These are phyloP conservation scores for Bipolaris zeicola DNA, from an alignment of 2,329 filamentous ascomycete genomes.

Conservation along the genomic window DNA sequence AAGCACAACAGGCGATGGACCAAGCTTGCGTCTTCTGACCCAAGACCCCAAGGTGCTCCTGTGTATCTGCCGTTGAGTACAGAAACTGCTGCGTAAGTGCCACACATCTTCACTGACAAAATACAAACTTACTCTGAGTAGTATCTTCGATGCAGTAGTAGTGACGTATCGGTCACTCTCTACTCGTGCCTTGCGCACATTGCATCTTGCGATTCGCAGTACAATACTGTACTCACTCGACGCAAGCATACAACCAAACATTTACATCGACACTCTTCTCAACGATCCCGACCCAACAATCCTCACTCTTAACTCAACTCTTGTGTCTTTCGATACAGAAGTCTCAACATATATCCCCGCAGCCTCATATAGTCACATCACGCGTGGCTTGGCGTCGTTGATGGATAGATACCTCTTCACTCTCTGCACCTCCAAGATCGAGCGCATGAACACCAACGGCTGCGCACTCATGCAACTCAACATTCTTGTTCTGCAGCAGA, in stretches of 20 bases:
- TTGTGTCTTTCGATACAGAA: slow-evolving; percentile 88
- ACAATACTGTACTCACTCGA: slow-evolving; percentile 81
- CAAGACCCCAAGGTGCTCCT: slow-evolving; percentile 63
- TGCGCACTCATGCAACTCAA: slow-evolving; percentile 91
- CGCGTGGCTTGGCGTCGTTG: slow-evolving; percentile 74
- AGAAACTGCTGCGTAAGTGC: slow-evolving; percentile 76
- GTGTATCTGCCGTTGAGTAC: slow-evolving; percentile 87
- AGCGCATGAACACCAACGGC: slow-evolving; percentile 83
- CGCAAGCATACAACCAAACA: slow-evolving; percentile 53
- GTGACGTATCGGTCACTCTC: slow-evolving; percentile 82
- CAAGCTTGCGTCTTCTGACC: slow-evolving; percentile 62
- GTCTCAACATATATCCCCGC: slow-evolving; percentile 73
- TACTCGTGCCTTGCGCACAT: slow-evolving; percentile 76
- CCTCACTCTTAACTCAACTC: slow-evolving; percentile 78
- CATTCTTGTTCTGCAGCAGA: slow-evolving; percentile 93
- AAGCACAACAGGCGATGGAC: slow-evolving; percentile 80
- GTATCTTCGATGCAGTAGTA: slow-evolving; percentile 85
- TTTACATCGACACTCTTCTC: slow-evolving; percentile 68
- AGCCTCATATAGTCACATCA: slow-evolving; percentile 73
- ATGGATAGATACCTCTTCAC: slow-evolving; percentile 78
- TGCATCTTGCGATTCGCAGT: slow-evolving; percentile 88
- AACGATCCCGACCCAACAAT: slow-evolving; percentile 80
- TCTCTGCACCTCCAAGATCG: slow-evolving; percentile 68
- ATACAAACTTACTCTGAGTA: slow-evolving; percentile 40
- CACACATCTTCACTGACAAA: not conserved